Conservation (phyloP, 2,329 filamentous ascomycete species). For the Neofusicoccum laricinum region DNA sequence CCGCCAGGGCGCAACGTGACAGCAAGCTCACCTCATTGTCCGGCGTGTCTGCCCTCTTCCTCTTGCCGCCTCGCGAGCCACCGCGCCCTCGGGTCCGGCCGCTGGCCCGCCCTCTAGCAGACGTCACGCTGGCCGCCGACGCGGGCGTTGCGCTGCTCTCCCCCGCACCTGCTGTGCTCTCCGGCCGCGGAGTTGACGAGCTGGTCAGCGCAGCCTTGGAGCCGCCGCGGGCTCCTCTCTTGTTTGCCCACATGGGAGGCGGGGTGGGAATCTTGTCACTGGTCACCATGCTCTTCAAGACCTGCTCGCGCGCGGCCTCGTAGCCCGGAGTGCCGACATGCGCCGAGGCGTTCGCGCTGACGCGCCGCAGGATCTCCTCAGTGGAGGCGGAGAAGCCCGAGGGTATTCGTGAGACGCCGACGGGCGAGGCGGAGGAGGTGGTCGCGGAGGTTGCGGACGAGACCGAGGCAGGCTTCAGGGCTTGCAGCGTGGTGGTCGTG, state of each 20-base stretch:
- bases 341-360: conserved; percentile 34
- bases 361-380: conserved; percentile 40
- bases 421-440: not conserved
- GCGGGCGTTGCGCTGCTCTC: conserved; percentile 18
- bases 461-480: conserved; percentile 2
- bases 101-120: conserved; percentile 34
- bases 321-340: conserved; percentile 37
- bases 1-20: conserved; percentile 3
- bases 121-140: conserved; percentile 23
- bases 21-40: conserved; percentile 33
- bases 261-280: conserved; percentile 42
- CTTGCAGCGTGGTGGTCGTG: not conserved
- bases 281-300: conserved; percentile 45
- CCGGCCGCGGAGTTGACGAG: conserved; percentile 31
- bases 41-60: conserved; percentile 37
- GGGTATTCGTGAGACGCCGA: not conserved
- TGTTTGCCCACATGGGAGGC: conserved; percentile 29
- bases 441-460: not conserved
- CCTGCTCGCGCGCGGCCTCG: conserved; percentile 46
- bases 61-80: conserved; percentile 36
- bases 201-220: conserved; percentile 18
- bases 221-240: conserved; percentile 31
- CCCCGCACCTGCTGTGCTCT: conserved; percentile 28
- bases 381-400: conserved; percentile 37
- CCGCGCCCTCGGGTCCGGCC: conserved; percentile 38